These are phyloP conservation scores for Chrysoporthe puriensis DNA, from an alignment of 2,329 filamentous ascomycete genomes.

Conservation along the genomic window DNA sequence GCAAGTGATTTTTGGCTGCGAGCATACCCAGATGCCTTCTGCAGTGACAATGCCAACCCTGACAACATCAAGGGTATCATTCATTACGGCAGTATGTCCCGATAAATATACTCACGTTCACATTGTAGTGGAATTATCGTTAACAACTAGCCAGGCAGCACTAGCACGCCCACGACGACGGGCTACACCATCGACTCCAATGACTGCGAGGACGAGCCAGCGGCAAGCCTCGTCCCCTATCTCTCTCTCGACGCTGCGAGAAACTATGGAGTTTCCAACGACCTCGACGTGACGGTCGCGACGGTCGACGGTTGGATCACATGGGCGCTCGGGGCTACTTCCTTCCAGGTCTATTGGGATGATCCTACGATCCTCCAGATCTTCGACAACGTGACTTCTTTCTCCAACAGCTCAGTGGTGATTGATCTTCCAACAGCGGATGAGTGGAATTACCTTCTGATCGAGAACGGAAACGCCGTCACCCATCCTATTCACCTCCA, in stretches of 20 bases:
- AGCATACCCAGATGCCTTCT: conserved; percentile 28
- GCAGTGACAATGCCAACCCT: conserved; percentile 22
- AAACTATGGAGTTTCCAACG: conserved; percentile 40
- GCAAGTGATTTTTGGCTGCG: conserved; percentile 32
- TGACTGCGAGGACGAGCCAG: conserved; percentile 34
- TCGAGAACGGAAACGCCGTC: conserved; percentile 24
- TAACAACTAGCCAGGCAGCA: conserved; percentile 37
- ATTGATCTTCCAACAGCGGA: not conserved
- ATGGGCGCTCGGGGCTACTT: conserved; percentile 33
- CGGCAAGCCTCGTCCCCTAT: conserved; percentile 33
- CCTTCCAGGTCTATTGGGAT: conserved; percentile 34
- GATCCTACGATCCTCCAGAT: conserved; percentile 36
- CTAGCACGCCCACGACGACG: conserved; percentile 22
- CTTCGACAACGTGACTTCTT: conserved; percentile 23
- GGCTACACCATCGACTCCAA: conserved; percentile 13
- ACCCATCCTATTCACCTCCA: conserved; percentile 54
- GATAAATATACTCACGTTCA: not conserved
- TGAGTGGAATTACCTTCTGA: conserved; percentile 23
- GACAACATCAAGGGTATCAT: conserved; percentile 33
- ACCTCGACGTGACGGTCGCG: conserved; percentile 40
- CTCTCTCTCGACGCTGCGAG: conserved; percentile 23
- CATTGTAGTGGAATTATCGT: not conserved
- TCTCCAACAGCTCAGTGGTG: conserved; percentile 7
- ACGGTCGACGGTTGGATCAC: conserved; percentile 32
- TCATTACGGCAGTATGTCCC: conserved; percentile 30